A percentile compares a stretch with the other conserved stretches of the same genome.
Evolutionary conservation across 495 filamentous ascomycete genomes (phyloP).

Genomic region (Penicillium robsamsonii): DNA sequence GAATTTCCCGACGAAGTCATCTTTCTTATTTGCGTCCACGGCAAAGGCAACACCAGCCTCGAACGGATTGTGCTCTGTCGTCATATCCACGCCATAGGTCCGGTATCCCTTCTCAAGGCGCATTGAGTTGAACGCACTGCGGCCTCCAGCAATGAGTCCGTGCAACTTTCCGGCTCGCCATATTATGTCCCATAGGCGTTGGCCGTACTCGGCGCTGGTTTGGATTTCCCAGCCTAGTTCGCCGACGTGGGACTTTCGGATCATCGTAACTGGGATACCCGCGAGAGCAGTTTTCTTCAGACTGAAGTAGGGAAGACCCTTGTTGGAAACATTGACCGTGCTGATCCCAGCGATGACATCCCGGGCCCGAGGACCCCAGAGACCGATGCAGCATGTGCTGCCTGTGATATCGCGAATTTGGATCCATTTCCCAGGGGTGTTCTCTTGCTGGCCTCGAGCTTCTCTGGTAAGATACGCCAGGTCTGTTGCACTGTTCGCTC

Average conservation of each 20-base stretch:
- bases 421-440: conserved; percentile 24
- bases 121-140: conserved; percentile 47
- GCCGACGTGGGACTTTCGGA: conserved; percentile 49
- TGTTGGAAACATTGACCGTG: conserved; percentile 40
- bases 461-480: conserved; percentile 42
- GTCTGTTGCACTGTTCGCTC: conserved; percentile 45
- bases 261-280: conserved; percentile 41
- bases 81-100: conserved; percentile 45
- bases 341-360: conserved; percentile 35
- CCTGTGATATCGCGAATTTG: conserved; percentile 50
- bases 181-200: conserved; percentile 46
- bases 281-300: conserved; percentile 36
- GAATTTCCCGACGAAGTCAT: conserved; percentile 39
- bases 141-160: conserved; percentile 48
- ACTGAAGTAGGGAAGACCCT: conserved; percentile 38
- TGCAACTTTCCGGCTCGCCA: conserved; percentile 44
- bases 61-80: conserved; percentile 48
- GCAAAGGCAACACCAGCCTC: conserved; percentile 43
- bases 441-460: conserved; percentile 35
- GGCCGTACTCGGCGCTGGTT: conserved; percentile 45
- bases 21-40: conserved; percentile 36
- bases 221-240: conserved; percentile 53
- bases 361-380: conserved; percentile 49
- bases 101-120: conserved; percentile 50
- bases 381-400: conserved; percentile 49